phyloP scores from a whole-genome alignment of 805 yeast species.

The Candida insectalens region DNA sequence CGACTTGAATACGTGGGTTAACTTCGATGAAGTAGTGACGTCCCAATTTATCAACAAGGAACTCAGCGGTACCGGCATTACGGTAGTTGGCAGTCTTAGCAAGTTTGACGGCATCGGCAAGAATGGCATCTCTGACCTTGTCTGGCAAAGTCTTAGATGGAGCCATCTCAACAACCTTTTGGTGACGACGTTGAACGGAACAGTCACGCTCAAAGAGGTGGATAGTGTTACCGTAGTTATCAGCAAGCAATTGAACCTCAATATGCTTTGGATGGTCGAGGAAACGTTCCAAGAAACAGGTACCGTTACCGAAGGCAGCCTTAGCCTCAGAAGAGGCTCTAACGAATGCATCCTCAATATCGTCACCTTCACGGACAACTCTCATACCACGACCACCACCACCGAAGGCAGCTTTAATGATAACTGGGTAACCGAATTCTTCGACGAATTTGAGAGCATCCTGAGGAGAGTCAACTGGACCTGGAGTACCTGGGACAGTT shows the following conservation, averaged over 20 bases:
- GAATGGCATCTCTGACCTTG: constrained; percentile 80
- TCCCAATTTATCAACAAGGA: constrained; percentile 84
- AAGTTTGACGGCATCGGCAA: constrained; percentile 88
- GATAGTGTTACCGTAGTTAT: constrained; percentile 86
- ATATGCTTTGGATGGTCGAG: constrained; percentile 94
- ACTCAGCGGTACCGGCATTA: constrained; percentile 98
- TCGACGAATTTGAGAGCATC: constrained; percentile 76
- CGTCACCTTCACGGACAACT: constrained; percentile 95
- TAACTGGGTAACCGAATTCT: constrained; percentile 88
- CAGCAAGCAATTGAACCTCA: constrained; percentile 94
- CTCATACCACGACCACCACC: constrained; percentile 99
- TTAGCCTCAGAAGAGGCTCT: constrained; percentile 93
- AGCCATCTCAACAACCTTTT: constrained; percentile 96
- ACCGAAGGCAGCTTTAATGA: constrained; percentile 97
- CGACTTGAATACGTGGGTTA: constrained; percentile 97
- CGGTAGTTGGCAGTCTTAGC: constrained; percentile 84
- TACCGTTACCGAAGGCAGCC: constrained; percentile 96
- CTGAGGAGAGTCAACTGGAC: constrained; percentile 75
- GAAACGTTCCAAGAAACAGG: constrained; percentile 95
- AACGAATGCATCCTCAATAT: constrained; percentile 79
- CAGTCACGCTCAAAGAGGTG: constrained; percentile 97
- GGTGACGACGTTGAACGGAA: constrained; percentile 99
- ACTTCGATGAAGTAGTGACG: constrained; percentile 97
- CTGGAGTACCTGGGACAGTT: constrained; percentile 95
- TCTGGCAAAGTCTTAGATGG: constrained; percentile 88